Evolutionary conservation across 1,284 basidiomycete species (phyloP).

Genomic region (Testicularia cyperi): DNA sequence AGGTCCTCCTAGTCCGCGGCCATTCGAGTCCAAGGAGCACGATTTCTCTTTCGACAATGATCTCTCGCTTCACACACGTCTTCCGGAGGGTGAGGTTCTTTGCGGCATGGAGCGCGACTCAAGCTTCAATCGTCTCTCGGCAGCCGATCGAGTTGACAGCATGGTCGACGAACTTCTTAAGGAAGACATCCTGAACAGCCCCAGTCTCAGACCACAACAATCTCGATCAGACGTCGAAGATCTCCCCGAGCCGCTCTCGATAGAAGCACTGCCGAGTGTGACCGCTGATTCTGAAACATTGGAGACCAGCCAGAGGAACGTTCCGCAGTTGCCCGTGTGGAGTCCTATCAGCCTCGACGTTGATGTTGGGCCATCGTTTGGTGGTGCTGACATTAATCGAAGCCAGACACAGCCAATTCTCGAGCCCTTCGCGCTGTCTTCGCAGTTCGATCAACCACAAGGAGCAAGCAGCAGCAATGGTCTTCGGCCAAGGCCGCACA

Average conservation of each 20-base stretch:
- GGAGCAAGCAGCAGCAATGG: constrained; percentile 10
- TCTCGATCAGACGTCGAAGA: neutral
- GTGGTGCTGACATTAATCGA: constrained; percentile 5
- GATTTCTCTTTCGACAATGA: constrained; percentile 25
- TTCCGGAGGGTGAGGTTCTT: constrained; percentile 8
- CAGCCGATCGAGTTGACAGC: constrained; percentile 49
- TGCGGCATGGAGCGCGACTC: constrained; percentile 19
- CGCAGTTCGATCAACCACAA: too few species aligned
- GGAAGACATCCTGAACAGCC: constrained; percentile 45
- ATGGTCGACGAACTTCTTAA: constrained; percentile 55
- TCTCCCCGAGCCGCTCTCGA: constrained; percentile 4
- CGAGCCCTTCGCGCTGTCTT: constrained; percentile 4
- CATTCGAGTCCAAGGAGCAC: too few species aligned
- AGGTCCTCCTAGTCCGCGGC: constrained; percentile 29
- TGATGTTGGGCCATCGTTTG: constrained; percentile 8
- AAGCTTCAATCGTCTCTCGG: constrained; percentile 39
- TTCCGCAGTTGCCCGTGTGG: constrained; percentile 54
- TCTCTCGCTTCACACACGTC: too few species aligned
- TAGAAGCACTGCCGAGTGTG: too few species aligned
- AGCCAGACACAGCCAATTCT: constrained; percentile 17
- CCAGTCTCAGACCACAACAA: constrained; percentile 11
- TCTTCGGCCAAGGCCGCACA: constrained; percentile 46
- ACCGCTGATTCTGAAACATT: too few species aligned
- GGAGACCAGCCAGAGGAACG: too few species aligned
- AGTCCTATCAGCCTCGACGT: constrained; percentile 44